Conservation (phyloP, 2,329 filamentous ascomycete species). For the Exophiala mesophila region DNA sequence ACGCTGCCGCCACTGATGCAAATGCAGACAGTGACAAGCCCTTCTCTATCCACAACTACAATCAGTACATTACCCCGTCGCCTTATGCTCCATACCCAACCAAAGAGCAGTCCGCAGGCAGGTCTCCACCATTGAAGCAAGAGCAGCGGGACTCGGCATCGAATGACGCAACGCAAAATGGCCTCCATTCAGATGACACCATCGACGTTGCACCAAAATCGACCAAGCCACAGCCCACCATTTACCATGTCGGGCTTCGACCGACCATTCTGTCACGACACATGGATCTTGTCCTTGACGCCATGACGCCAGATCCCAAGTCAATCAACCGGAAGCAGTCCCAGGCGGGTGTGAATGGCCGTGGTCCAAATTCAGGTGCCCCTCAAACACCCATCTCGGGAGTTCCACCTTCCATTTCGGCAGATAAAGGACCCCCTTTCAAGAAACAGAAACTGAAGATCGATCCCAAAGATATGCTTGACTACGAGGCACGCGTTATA, state of each 20-base stretch:
- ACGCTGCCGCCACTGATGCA: slow-evolving; percentile 52
- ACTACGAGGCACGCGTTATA: slow-evolving; percentile 71
- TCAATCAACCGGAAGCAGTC: slow-evolving; percentile 46
- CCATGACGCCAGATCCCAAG: slow-evolving; percentile 61
- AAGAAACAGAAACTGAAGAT: slow-evolving; percentile 74
- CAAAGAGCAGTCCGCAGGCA: slow-evolving; percentile 39
- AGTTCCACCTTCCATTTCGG: slow-evolving; percentile 58
- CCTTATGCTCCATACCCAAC: slow-evolving; percentile 70
- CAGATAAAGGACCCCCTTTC: slow-evolving; percentile 48
- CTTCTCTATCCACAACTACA: slow-evolving; percentile 90
- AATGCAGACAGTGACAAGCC: slow-evolving; percentile 59
- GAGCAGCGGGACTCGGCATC: slow-evolving; percentile 17
- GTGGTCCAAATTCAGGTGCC: slow-evolving; percentile 39
- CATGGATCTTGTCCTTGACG: slow-evolving; percentile 70
- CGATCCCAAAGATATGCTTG: slow-evolving; percentile 66
- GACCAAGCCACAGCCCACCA: slow-evolving; percentile 46
- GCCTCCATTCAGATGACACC: slow-evolving; percentile 14
- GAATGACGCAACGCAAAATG: slow-evolving; percentile 10
- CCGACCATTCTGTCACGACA: slow-evolving; percentile 73
- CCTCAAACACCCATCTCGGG: slow-evolving; percentile 63
- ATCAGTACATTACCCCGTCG: slow-evolving; percentile 83
- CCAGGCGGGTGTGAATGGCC: slow-evolving; percentile 37
- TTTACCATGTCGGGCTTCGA: slow-evolving; percentile 76
- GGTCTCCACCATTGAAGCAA: slow-evolving; percentile 23
- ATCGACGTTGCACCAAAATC: slow-evolving; percentile 18